Conservation (phyloP, 2,329 filamentous ascomycete species). For the Stenocarpella maydis region DNA sequence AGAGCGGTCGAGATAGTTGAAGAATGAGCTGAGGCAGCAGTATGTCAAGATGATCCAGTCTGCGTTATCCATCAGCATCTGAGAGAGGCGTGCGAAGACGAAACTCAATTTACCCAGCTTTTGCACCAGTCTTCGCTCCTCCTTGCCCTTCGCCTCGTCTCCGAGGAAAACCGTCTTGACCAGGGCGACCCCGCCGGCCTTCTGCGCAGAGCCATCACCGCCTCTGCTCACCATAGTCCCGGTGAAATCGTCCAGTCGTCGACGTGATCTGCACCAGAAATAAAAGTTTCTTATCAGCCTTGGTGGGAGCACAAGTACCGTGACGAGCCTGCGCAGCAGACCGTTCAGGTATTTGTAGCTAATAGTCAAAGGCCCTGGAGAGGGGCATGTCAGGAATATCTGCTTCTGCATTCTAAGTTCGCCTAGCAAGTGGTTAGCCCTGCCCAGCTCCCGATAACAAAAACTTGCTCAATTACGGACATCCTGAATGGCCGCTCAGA, state of each 20-base stretch:
- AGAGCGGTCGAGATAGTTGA: slow-evolving; percentile 52
- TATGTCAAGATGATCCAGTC: slow-evolving; percentile 40
- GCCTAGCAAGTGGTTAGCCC: slow-evolving; percentile 2
- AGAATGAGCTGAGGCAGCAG: slow-evolving; percentile 47
- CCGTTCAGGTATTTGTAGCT: neutral
- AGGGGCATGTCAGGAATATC: slow-evolving; percentile 4
- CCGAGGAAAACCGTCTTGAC: slow-evolving; percentile 9
- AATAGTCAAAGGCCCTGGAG: neutral
- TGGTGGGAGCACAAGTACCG: neutral
- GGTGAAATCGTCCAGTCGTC: neutral
- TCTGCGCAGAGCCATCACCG: neutral
- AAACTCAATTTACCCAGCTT: neutral
- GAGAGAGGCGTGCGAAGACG: too few species aligned
- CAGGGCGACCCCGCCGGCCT: neutral
- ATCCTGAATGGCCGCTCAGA: neutral
- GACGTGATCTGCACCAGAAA: neutral
- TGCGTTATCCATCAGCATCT: neutral
- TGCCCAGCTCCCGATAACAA: slow-evolving; percentile 12
- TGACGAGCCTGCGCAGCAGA: neutral
- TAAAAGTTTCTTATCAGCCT: neutral
- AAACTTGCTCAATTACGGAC: slow-evolving; percentile 3
- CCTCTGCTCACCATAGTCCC: neutral
- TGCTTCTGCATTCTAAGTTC: slow-evolving; percentile 2
- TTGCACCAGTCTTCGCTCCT: slow-evolving; percentile 15
- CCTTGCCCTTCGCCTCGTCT: slow-evolving; percentile 20